Percentiles rank a stretch among this genome's conserved stretches.
Evolutionary conservation across 2,329 filamentous ascomycete species (phyloP).

Genomic region (Amauroascus niger): DNA sequence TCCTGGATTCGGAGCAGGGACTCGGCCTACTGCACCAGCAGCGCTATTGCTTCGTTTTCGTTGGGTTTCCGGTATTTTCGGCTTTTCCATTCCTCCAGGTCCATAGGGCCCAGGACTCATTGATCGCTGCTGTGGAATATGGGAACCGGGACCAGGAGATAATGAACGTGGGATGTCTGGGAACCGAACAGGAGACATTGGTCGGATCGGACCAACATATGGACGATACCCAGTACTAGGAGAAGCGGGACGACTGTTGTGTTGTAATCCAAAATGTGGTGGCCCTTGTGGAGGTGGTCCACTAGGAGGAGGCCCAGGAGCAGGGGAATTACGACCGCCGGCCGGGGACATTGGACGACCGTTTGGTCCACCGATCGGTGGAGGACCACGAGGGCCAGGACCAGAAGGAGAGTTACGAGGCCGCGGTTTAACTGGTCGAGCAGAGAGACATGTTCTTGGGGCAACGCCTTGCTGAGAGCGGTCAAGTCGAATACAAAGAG

Average conservation of each 20-base stretch:
- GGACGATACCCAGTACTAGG: conserved; percentile 24
- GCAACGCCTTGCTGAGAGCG: conserved; percentile 86
- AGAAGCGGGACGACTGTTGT: conserved; percentile 30
- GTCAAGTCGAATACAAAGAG: conserved; percentile 83
- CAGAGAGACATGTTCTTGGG: conserved; percentile 85
- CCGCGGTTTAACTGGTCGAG: conserved; percentile 80
- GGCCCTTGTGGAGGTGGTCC: conserved; percentile 2
- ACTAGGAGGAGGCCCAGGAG: conserved; percentile 15
- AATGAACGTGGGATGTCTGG: conserved; percentile 33
- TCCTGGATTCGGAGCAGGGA: conserved; percentile 8
- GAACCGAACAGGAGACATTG: conserved; percentile 27
- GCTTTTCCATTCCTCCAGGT: conserved; percentile 33
- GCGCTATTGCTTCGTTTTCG: conserved; percentile 39
- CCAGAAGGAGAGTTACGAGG: conserved; percentile 37
- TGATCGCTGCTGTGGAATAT: conserved; percentile 33
- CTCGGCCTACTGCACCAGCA: conserved; percentile 23
- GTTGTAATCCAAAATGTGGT: conserved; percentile 21
- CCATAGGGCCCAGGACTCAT: conserved; percentile 41
- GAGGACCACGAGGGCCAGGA: conserved; percentile 27
- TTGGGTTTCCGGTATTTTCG: conserved; percentile 31
- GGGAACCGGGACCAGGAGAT: conserved; percentile 41
- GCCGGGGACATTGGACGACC: conserved; percentile 25
- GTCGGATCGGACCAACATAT: conserved; percentile 23
- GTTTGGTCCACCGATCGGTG: conserved; percentile 29
- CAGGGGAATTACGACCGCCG: conserved; percentile 20